Percentiles rank a stretch among this genome's conserved stretches.
Evolutionary conservation across 768 basidiomycete species (phyloP).

Genomic region (Boletus sp.): DNA sequence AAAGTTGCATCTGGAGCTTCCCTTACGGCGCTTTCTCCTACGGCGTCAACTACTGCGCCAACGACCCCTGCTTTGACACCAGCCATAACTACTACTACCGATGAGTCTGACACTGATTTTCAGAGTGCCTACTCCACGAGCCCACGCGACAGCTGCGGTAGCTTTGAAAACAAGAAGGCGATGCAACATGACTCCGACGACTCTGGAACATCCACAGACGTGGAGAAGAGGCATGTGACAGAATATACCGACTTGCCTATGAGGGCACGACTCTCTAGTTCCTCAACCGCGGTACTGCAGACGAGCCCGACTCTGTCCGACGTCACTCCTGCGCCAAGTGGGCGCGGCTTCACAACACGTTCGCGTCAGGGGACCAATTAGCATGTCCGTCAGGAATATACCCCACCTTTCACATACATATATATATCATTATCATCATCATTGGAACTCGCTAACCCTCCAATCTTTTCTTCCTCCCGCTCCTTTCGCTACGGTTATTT

Average conservation of each 20-base stretch:
- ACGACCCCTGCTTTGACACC: constrained; percentile 36
- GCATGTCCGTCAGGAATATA: constrained; percentile 27
- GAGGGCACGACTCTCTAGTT: constrained; percentile 56
- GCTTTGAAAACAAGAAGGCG: constrained; percentile 34
- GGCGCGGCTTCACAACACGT: constrained; percentile 22
- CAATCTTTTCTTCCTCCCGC: constrained; percentile 15
- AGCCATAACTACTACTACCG: constrained; percentile 43
- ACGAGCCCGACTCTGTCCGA: constrained; percentile 40
- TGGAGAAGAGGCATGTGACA: constrained; percentile 27
- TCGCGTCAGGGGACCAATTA: constrained; percentile 19
- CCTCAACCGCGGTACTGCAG: constrained; percentile 48
- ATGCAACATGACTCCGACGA: constrained; percentile 28
- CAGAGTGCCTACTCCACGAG: constrained; percentile 82
- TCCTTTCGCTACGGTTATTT: constrained; percentile 18
- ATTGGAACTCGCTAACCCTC: constrained; percentile 14
- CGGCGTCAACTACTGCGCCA: constrained; percentile 24
- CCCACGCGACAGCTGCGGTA: constrained; percentile 63
- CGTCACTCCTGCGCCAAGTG: constrained; percentile 32
- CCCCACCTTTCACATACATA: constrained; percentile 16
- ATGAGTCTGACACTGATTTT: constrained; percentile 83
- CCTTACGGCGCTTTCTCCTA: constrained; percentile 25
- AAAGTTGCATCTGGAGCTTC: constrained; percentile 35
- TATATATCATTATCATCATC: constrained; percentile 18
- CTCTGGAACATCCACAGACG: constrained; percentile 31
- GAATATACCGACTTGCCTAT: constrained; percentile 35